Percentiles rank a stretch among this genome's conserved stretches.
phyloP scores from a whole-genome alignment of 1,284 basidiomycete genomes.

The Flammula alnicola region DNA sequence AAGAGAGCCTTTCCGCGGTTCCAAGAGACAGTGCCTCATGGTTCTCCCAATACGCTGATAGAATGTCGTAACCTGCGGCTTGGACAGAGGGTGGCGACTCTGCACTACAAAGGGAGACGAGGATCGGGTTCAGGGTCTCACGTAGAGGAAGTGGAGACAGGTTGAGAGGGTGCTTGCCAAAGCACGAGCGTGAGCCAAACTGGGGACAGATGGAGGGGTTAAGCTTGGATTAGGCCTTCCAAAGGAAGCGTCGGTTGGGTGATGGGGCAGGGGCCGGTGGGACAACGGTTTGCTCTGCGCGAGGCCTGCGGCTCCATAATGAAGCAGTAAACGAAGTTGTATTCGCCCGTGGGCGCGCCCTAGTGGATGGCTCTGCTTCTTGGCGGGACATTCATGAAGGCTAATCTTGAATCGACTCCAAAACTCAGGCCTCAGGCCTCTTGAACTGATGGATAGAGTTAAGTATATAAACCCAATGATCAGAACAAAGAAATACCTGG shows the following conservation, averaged over 20 bases:
- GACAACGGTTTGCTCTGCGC: constrained; percentile 24
- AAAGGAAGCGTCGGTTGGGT: constrained; percentile 39
- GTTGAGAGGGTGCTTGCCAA: constrained; percentile 46
- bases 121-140: constrained; percentile 55
- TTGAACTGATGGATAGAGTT: no score
- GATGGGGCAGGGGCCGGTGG: constrained; percentile 16
- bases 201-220: constrained; percentile 61
- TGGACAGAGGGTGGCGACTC: constrained; percentile 60
- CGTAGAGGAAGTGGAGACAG: constrained; percentile 55
- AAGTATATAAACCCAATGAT: no score
- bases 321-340: constrained; percentile 39
- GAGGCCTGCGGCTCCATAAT: constrained; percentile 36
- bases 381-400: constrained; percentile 39
- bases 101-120: constrained; percentile 57
- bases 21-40: constrained; percentile 46
- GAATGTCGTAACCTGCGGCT: constrained; percentile 70
- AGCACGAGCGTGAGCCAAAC: constrained; percentile 53
- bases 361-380: constrained; percentile 33
- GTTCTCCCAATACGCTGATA: constrained; percentile 69
- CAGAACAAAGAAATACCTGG: no score
- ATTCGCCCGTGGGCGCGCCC: constrained; percentile 38
- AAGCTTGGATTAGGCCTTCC: constrained; percentile 55
- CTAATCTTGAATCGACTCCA: no score
- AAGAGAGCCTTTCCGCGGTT: constrained; percentile 62
- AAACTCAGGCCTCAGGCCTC: no score